phyloP scores from a whole-genome alignment of 2,329 filamentous ascomycete genomes.

The Penicillium aurantiogriseum region DNA sequence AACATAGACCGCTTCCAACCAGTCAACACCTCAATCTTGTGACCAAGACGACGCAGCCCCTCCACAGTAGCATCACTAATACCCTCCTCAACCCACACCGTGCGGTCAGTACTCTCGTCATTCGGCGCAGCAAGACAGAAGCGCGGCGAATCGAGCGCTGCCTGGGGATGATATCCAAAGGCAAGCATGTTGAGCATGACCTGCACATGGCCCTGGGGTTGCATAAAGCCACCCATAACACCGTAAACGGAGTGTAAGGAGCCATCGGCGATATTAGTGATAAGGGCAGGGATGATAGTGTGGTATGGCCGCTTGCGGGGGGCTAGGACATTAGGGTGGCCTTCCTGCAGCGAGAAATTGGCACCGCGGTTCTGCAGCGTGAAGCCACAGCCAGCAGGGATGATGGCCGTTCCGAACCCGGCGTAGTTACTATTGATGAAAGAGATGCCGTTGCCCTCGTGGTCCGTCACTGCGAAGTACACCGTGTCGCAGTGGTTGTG shows the following conservation, averaged over 20 bases:
- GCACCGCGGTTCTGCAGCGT: constrained; percentile 90
- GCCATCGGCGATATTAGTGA: constrained; percentile 72
- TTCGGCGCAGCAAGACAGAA: constrained; percentile 78
- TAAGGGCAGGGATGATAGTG: constrained; percentile 92
- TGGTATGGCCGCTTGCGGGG: constrained; percentile 91
- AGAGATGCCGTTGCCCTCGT: constrained; percentile 80
- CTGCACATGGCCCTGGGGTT: constrained; percentile 94
- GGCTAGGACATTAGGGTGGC: constrained; percentile 76
- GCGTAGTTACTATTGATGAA: constrained; percentile 97
- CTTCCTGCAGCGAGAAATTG: constrained; percentile 69
- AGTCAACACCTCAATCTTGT: constrained; percentile 22
- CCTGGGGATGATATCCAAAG: constrained; percentile 78
- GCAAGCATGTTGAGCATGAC: constrained; percentile 86
- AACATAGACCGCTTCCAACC: constrained; percentile 23
- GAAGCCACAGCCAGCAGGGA: constrained; percentile 84
- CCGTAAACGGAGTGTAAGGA: constrained; percentile 83
- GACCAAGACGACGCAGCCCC: constrained; percentile 21
- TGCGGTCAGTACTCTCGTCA: constrained; percentile 45
- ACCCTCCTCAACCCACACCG: constrained; percentile 24
- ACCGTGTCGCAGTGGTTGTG: constrained; percentile 88
- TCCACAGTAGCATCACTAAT: constrained; percentile 20
- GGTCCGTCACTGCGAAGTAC: constrained; percentile 84
- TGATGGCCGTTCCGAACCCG: constrained; percentile 79
- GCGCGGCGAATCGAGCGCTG: constrained; percentile 86
- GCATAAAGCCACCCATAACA: constrained; percentile 98